Base-by-base conservation (phyloP, 2,329 filamentous ascomycete species). In the Xylogone sp. region DNA sequence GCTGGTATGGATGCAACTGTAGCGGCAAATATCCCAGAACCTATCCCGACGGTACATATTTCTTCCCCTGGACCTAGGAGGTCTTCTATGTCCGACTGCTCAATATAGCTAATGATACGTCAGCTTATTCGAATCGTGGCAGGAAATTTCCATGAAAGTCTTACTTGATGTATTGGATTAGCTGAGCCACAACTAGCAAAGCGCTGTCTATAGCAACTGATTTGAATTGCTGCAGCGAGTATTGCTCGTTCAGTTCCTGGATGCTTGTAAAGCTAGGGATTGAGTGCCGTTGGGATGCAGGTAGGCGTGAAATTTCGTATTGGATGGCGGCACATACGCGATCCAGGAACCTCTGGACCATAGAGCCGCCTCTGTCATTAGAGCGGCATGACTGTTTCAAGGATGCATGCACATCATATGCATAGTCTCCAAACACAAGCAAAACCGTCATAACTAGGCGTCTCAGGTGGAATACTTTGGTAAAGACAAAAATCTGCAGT, bases 11-110 rank as follows among this genome's bases (percentile, higher is more conserved):
- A 79, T 51, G 88, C 79, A 16, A 83, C 85, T 12, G 80, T 74
- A n/a, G 82, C 85, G n/a, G 85, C 84, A 59, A 88, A 80, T 20
- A 86, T 74, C 48, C 86, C 86, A 42, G 83, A 86, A 72, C 85
- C 88, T 43, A 88, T 76, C 52, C 84, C 85, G 22, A 87, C 75
- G 21, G 84, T 72, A 62, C 77, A 71, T 13, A 75, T 79, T 69
- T 81, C 67, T 62, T 73, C 62, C n/a, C n/a, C 34, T 4, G 5
- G 34, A 4, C 5, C 10, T 19, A 43, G n/a, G n/a, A n/a, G 20
- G 16, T 50, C 48, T 8, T 27, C 9, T 42, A 45, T 21, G 6
- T 20, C n/a, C 13, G 13, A 18, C 7, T 42, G 4, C 29, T 21
- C 74, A 27, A 68, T 69, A 58, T 72, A 78, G 64, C 75, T 77